Evolutionary conservation across 169 alveolate genomes (phyloP).

Genomic region (Plasmodium knowlesi): DNA sequence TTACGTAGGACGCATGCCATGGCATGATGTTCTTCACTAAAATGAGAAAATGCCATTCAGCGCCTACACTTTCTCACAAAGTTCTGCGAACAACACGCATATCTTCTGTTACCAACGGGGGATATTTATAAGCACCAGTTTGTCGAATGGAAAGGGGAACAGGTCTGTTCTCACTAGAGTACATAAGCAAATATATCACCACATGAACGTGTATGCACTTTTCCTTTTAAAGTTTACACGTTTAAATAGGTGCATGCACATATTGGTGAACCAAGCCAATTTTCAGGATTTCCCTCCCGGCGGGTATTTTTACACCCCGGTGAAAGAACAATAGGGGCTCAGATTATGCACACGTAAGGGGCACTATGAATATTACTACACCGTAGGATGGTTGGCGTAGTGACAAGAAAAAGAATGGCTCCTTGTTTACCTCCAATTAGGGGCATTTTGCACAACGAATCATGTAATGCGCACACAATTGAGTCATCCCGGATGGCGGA

Average conservation of each 20-base stretch:
- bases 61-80: not conserved
- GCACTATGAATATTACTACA: not conserved
- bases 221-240: not conserved
- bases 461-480: not conserved
- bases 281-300: not conserved
- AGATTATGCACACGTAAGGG: not conserved
- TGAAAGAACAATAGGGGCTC: not conserved
- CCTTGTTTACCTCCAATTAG: not conserved
- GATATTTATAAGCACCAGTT: not conserved
- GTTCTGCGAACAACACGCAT: not conserved
- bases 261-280: not conserved
- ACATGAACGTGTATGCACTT: not conserved
- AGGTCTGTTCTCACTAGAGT: not conserved
- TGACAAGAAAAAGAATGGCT: not conserved
- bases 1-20: not conserved
- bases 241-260: not conserved
- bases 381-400: not conserved
- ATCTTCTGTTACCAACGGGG: not conserved
- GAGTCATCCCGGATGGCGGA: not conserved
- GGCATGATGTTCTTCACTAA: not conserved
- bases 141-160: not conserved
- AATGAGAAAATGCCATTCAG: not conserved
- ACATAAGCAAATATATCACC: not conserved
- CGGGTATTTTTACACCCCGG: not conserved
- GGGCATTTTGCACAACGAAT: not conserved